Evolutionary conservation across 1,139 yeast species (phyloP), one percentile per base, ranked within the genome.

Genomic region (Pichia sp.): DNA sequence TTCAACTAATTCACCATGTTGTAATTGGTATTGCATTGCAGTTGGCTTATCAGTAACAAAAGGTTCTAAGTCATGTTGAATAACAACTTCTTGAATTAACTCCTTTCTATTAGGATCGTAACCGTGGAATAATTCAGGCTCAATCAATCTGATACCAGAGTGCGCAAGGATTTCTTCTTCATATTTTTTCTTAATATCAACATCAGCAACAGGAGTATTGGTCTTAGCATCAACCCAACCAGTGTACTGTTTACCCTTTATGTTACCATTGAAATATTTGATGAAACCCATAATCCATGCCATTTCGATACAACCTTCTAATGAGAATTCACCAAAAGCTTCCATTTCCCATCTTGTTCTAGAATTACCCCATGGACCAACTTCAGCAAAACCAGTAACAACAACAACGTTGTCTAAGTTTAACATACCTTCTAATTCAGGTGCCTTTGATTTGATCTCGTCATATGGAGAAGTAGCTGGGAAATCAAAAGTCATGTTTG

Each of bases 281-380:
- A 91, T 88, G 63, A 84, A 75, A 53, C 97, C 97, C 97, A 91
- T 91, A 55, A 91, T 88, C 97, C 97, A 91, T 40, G 98, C 97
- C 95, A 91, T 89, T 71, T 91, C 98, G 61, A 91, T 84, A 60
- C 96, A 84, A 61, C 98, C 98, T 69, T 91, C 98, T 58, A 91
- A 71, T n/a, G 97, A 89, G 67, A 91, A 91, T 60, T 84, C 88
- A 58, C 98, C 98, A 47, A 67, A 54, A 42, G 96, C 85, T 70
- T 91, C 98, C 95, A 91, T 91, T 68, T 91, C 97, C 98, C 98
- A 91, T 74, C 98, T 81, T 48, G 98, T 91, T 75, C 97, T 84
- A 36, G 98, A 69, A 63, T 89, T 88, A 77, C 98, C 98, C 96
- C 96, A 93, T 61, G 98, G 98, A 62, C 96, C 94, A 54, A 91